Conservation (phyloP, 306 rosid genomes). For the Benincasa hispida region DNA sequence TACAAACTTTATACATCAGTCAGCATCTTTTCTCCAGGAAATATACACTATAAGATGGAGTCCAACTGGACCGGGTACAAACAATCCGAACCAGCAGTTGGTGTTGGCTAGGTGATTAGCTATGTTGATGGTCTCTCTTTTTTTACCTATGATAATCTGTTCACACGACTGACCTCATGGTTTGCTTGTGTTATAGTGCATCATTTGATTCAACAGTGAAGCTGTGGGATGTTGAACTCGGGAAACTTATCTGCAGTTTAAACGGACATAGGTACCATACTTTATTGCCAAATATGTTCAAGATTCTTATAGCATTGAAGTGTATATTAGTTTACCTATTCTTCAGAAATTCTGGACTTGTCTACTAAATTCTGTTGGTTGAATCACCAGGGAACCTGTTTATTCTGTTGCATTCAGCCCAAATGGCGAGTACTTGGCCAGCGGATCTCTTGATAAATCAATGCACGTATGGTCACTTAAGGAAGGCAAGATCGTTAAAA, state of each 20-base stretch:
- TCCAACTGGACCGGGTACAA: slow-evolving; percentile 81
- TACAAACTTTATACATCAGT: too few species aligned
- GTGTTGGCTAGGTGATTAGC: slow-evolving; percentile 71
- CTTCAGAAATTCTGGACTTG: neutral
- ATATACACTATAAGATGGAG: slow-evolving; percentile 95
- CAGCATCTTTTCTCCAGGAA: slow-evolving; percentile 40
- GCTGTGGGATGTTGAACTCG: slow-evolving; percentile 78
- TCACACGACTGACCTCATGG: neutral
- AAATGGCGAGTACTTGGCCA: slow-evolving; percentile 77
- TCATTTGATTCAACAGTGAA: slow-evolving; percentile 87
- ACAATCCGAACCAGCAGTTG: slow-evolving; percentile 63
- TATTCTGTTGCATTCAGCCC: slow-evolving; percentile 95
- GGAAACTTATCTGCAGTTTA: slow-evolving; percentile 64
- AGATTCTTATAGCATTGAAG: neutral
- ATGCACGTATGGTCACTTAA: slow-evolving; percentile 85
- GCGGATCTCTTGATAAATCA: slow-evolving; percentile 83
- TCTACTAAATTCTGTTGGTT: neutral
- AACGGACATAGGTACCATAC: slow-evolving; percentile 68
- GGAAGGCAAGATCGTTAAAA: slow-evolving; percentile 77
- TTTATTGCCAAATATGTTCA: neutral
- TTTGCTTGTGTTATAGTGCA: slow-evolving; percentile 41
- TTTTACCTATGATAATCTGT: neutral
- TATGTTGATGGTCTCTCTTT: neutral
- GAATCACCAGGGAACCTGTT: slow-evolving; percentile 46
- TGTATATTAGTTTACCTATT: neutral